Evolutionary conservation across 2,329 filamentous ascomycete species (phyloP).

Genomic region (Trichoderma breve): DNA sequence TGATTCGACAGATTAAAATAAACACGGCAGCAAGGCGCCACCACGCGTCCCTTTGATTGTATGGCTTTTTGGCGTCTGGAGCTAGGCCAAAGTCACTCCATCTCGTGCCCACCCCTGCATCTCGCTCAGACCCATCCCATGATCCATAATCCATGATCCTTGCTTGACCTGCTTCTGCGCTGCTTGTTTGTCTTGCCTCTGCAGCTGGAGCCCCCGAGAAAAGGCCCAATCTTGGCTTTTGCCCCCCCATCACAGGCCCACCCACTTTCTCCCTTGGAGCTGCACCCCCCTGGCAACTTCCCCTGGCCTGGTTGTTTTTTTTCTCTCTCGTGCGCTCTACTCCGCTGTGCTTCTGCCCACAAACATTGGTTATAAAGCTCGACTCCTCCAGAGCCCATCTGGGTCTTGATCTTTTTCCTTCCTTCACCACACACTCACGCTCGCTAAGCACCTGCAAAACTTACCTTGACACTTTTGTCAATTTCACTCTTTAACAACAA

Average conservation of each 20-base stretch:
- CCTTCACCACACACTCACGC: constrained; percentile 49
- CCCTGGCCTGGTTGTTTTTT: constrained; percentile 1
- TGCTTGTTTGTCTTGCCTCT: constrained; percentile 14
- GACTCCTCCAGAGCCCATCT: constrained; percentile 39
- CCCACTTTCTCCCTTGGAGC: neutral
- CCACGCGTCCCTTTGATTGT: constrained; percentile 14
- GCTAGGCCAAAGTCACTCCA: neutral
- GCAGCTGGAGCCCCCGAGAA: neutral
- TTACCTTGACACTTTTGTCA: constrained; percentile 52
- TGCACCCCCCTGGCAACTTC: constrained; percentile 3
- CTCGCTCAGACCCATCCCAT: neutral
- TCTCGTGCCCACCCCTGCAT: constrained; percentile 14
- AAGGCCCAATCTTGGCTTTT: neutral
- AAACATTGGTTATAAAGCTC: constrained; percentile 48
- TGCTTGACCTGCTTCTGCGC: neutral
- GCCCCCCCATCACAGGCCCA: constrained; percentile 11
- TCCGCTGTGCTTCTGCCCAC: constrained; percentile 20
- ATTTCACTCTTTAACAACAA: constrained; percentile 53
- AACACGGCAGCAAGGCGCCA: constrained; percentile 17
- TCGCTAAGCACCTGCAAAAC: constrained; percentile 40
- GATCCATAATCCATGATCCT: constrained; percentile 2
- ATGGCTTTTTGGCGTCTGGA: constrained; percentile 8
- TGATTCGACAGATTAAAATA: constrained; percentile 18
- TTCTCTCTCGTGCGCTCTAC: neutral
- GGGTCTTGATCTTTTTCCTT: constrained; percentile 30